Evolutionary conservation across 2,329 filamentous ascomycete species (phyloP).

Genomic region (Helotiales sp.): DNA sequence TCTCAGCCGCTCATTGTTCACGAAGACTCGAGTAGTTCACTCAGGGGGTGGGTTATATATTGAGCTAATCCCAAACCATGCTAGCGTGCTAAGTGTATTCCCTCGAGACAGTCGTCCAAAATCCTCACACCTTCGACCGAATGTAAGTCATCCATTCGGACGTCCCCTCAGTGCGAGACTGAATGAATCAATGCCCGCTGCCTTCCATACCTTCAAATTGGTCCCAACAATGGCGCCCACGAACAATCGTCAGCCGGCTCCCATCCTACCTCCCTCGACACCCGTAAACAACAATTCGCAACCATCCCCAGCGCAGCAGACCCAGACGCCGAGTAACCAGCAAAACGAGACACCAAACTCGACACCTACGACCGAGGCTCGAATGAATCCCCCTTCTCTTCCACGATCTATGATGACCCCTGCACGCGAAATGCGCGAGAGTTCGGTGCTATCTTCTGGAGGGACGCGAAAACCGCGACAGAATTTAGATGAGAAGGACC

Average conservation of each 20-base stretch:
- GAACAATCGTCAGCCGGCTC: constrained; percentile 24
- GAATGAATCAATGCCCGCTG: constrained; percentile 27
- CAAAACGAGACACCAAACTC: constrained; percentile 22
- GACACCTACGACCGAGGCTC: constrained; percentile 29
- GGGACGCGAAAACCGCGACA: constrained; percentile 36
- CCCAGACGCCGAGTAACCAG: constrained; percentile 16
- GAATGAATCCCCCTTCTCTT: constrained; percentile 34
- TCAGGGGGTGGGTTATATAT: background rate
- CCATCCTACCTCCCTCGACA: constrained; percentile 31
- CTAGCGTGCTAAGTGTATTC: no score
- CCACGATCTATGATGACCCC: constrained; percentile 34
- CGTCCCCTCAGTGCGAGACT: background rate
- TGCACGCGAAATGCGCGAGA: constrained; percentile 33
- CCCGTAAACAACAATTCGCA: constrained; percentile 24
- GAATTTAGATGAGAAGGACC: constrained; percentile 36
- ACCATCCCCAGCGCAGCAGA: constrained; percentile 16
- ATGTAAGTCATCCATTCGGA: no score
- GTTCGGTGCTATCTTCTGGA: constrained; percentile 30
- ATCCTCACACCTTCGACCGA: no score
- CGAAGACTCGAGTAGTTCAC: no score
- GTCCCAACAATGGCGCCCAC: constrained; percentile 33
- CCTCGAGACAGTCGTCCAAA: no score
- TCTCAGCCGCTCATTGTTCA: background rate
- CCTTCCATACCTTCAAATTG: constrained; percentile 35
- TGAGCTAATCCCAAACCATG: background rate